These are phyloP conservation scores for Aspergillus uvarum DNA, from an alignment of 2,329 filamentous ascomycete species.

Conservation along the genomic window DNA sequence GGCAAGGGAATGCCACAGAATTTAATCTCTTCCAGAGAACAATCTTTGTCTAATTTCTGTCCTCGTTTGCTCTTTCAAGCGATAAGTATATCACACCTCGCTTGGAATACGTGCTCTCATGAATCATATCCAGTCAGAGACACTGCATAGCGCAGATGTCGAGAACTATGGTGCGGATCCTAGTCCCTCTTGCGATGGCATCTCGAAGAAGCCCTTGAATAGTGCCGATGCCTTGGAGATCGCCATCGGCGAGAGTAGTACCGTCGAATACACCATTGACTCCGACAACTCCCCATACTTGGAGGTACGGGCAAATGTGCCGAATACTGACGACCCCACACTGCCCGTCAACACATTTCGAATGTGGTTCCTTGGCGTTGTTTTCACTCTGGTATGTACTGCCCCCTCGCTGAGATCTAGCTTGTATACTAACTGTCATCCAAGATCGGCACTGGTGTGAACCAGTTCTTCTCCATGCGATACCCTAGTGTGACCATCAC, in stretches of 20 bases:
- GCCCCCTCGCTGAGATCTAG: not conserved
- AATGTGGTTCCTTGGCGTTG: constrained; percentile 47
- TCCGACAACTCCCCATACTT: constrained; percentile 30
- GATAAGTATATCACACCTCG: not conserved
- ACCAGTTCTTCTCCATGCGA: constrained; percentile 49
- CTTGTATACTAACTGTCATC: not conserved
- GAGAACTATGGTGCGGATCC: constrained; percentile 11
- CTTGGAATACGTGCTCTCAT: not conserved
- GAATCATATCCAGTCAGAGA: constrained; percentile 4
- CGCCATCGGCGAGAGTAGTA: constrained; percentile 21
- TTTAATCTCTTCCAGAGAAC: not conserved
- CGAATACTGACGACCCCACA: constrained; percentile 28
- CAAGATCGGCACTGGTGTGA: constrained; percentile 42
- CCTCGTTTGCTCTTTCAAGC: not conserved
- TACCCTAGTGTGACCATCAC: constrained; percentile 48
- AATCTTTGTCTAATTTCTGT: not conserved
- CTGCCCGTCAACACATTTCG: constrained; percentile 32
- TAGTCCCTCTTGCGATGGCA: constrained; percentile 5
- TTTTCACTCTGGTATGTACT: constrained; percentile 43
- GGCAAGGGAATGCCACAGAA: not conserved
- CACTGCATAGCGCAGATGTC: constrained; percentile 10
- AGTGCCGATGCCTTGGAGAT: constrained; percentile 21
- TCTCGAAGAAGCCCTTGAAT: constrained; percentile 17
- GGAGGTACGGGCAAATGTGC: constrained; percentile 30
- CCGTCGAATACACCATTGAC: constrained; percentile 23